A percentile compares a stretch with the other conserved stretches of the same genome.
Conservation (phyloP, 805 yeast genomes). For the Candida nitratophila region DNA sequence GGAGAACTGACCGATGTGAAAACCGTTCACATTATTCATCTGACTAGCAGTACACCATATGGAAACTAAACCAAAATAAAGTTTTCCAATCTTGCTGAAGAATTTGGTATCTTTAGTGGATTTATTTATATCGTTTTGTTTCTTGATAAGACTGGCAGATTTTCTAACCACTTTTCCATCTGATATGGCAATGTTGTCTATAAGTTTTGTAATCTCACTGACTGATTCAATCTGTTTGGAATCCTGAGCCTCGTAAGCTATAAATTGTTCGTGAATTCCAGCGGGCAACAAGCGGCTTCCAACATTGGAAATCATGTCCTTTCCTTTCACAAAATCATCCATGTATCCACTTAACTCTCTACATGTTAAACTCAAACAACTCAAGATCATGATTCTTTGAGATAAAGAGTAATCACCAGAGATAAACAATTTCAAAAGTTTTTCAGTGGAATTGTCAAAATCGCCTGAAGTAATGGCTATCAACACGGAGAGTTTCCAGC, state of each 20-base stretch:
- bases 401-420: constrained; percentile 78
- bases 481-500: constrained; percentile 55
- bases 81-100: constrained; percentile 34
- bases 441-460: constrained; percentile 33
- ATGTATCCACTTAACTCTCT: constrained; percentile 61
- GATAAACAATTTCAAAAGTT: constrained; percentile 41
- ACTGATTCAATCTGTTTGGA: neutral
- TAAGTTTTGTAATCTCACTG: constrained; percentile 4
- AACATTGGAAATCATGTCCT: constrained; percentile 23
- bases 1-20: constrained; percentile 46
- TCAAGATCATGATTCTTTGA: constrained; percentile 62
- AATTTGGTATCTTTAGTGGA: constrained; percentile 18
- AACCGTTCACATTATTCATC: constrained; percentile 34
- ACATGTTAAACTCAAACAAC: constrained; percentile 64
- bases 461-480: constrained; percentile 55
- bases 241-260: constrained; percentile 11
- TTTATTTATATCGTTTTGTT: constrained; percentile 2
- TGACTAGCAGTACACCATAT: constrained; percentile 35
- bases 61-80: constrained; percentile 49
- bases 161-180: constrained; percentile 37
- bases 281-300: constrained; percentile 36
- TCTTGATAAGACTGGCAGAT: constrained; percentile 28
- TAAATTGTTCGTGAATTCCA: constrained; percentile 37
- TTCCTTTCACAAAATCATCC: constrained; percentile 39
- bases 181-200: constrained; percentile 25